Percentiles rank a stretch among this genome's conserved stretches.
phyloP scores from a whole-genome alignment of 495 filamentous ascomycete genomes.

The Corynascus novoguineensis region DNA sequence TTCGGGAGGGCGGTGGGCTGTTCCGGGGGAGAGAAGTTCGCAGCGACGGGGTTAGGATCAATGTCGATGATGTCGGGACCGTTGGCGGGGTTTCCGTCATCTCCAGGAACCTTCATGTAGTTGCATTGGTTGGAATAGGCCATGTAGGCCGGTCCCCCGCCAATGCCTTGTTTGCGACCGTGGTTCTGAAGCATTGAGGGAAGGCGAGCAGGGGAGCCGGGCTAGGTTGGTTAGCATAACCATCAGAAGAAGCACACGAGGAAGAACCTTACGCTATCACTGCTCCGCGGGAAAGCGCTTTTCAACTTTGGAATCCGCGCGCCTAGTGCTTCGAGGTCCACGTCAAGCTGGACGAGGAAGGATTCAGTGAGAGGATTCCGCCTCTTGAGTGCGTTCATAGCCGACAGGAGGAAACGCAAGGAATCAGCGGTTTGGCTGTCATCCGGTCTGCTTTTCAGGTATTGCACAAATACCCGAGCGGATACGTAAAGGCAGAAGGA shows the following conservation, averaged over 20 bases:
- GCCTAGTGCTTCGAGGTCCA: conserved; percentile 72
- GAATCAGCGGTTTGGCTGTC: conserved; percentile 78
- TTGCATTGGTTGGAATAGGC: conserved; percentile 31
- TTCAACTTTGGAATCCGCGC: conserved; percentile 49
- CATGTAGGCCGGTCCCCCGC: not conserved
- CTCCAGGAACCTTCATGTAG: conserved; percentile 30
- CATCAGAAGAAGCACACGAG: too few relatives aligned
- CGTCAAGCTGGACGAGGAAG: conserved; percentile 88
- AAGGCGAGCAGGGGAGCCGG: conserved; percentile 7
- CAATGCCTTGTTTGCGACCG: not conserved
- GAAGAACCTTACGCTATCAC: conserved; percentile 41
- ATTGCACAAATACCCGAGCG: conserved; percentile 92
- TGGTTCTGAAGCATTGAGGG: not conserved
- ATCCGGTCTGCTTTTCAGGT: conserved; percentile 79
- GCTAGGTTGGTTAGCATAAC: conserved; percentile 10
- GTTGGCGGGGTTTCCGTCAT: conserved; percentile 29
- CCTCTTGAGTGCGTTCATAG: conserved; percentile 80
- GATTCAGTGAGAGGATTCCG: conserved; percentile 92
- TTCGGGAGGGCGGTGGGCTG: conserved; percentile 29
- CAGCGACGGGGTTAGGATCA: conserved; percentile 18
- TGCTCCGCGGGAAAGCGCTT: conserved; percentile 44
- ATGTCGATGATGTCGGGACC: conserved; percentile 28
- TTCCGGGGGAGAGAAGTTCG: conserved; percentile 16
- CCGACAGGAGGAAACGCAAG: conserved; percentile 79
- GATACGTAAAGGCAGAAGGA: conserved; percentile 95